Evolutionary conservation across 495 filamentous ascomycete genomes (phyloP).

Genomic region (Penicillium longicatenatum): DNA sequence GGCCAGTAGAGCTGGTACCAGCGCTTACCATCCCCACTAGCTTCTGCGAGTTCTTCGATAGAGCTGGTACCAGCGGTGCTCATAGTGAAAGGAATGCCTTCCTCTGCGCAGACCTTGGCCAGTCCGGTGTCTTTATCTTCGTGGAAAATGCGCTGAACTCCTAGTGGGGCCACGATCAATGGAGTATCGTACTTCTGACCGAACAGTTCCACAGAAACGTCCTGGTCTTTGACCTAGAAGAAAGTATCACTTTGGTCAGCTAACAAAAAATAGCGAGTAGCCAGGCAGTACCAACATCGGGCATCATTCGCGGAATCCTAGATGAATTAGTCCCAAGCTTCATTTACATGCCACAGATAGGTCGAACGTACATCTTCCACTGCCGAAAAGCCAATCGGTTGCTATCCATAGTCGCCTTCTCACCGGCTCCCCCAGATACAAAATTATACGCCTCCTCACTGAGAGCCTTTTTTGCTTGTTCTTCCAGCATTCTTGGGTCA

Average conservation of each 20-base stretch:
- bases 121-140: conserved; percentile 54
- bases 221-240: conserved; percentile 42
- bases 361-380: conserved; percentile 55
- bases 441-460: conserved; percentile 57
- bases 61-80: conserved; percentile 57
- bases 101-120: conserved; percentile 53
- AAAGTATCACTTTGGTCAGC: conserved; percentile 1
- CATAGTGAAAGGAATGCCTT: conserved; percentile 58
- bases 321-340: background rate
- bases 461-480: conserved; percentile 54
- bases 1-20: conserved; percentile 78
- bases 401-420: conserved; percentile 64
- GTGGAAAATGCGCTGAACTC: conserved; percentile 61
- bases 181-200: conserved; percentile 54
- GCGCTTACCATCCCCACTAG: conserved; percentile 39
- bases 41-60: conserved; percentile 56
- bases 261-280: background rate
- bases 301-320: conserved; percentile 46
- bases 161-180: conserved; percentile 60
- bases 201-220: conserved; percentile 58
- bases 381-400: conserved; percentile 66
- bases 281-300: conserved; percentile 25
- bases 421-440: conserved; percentile 64
- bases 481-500: conserved; percentile 60
- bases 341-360: background rate